These are phyloP conservation scores for Hericium coralloides DNA, from an alignment of 768 basidiomycete species.

Conservation along the genomic window DNA sequence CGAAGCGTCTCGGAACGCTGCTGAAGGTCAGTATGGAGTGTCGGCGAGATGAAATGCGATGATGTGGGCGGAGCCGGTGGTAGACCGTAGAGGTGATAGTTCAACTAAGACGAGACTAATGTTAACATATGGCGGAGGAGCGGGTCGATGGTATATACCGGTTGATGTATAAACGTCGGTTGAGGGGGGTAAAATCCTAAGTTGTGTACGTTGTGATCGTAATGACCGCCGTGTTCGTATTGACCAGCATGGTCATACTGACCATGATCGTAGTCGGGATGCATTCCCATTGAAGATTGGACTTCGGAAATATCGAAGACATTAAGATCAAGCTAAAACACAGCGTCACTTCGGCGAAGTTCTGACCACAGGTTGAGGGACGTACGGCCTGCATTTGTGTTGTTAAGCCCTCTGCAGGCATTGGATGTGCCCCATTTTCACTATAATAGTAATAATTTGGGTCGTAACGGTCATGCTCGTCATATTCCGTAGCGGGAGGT, in stretches of 20 bases:
- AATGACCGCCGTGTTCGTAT: not conserved
- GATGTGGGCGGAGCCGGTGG: constrained; percentile 48
- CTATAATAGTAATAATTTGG: constrained; percentile 17
- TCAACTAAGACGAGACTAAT: constrained; percentile 42
- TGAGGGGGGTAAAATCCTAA: constrained; percentile 33
- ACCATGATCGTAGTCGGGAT: constrained; percentile 25
- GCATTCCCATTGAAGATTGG: constrained; percentile 18
- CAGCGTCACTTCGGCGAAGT: constrained; percentile 13
- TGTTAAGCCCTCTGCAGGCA: constrained; percentile 19
- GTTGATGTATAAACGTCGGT: constrained; percentile 53
- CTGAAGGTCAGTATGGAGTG: constrained; percentile 51
- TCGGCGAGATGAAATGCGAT: constrained; percentile 82
- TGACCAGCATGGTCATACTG: not conserved
- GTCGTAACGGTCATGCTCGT: constrained; percentile 23
- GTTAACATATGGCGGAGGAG: not conserved
- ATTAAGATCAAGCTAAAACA: constrained; percentile 10
- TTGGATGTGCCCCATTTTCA: constrained; percentile 14
- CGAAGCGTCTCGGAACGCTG: constrained; percentile 36
- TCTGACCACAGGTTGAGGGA: not conserved
- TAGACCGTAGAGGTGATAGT: constrained; percentile 88
- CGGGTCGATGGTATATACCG: constrained; percentile 37
- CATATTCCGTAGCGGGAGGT: constrained; percentile 16
- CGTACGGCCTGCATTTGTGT: constrained; percentile 28
- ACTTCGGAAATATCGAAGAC: constrained; percentile 20
- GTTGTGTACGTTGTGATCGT: not conserved